phyloP scores from a whole-genome alignment of 2,329 filamentous ascomycete species.

The Amylocarpus encephaloides region DNA sequence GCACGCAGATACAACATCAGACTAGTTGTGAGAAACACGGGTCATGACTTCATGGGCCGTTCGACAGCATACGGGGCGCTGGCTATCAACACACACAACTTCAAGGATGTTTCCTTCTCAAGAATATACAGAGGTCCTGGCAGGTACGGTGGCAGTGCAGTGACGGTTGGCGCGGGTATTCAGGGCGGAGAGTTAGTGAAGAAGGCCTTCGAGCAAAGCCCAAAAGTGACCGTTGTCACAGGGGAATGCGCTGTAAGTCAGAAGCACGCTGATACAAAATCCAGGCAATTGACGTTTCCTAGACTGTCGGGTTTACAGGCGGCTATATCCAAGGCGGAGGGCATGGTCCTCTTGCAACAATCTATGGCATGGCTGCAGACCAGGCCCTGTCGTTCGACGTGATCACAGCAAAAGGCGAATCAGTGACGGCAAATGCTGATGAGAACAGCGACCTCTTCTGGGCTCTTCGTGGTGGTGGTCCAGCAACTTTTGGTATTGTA shows the following conservation, averaged over 20 bases:
- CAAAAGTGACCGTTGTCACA: slow-evolving; percentile 1
- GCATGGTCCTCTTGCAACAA: slow-evolving; percentile 46
- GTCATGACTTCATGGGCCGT: slow-evolving; percentile 40
- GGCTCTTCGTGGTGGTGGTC: slow-evolving; percentile 28
- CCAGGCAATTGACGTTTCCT: slow-evolving; percentile 35
- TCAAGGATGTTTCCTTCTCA: slow-evolving; percentile 37
- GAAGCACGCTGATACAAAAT: slow-evolving; percentile 31
- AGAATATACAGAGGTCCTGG: slow-evolving; percentile 26
- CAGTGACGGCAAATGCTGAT: slow-evolving; percentile 34
- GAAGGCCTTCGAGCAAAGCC: slow-evolving; percentile 30
- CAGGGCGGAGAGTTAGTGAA: slow-evolving; percentile 38
- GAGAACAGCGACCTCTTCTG: slow-evolving; percentile 44
- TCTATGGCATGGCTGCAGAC: slow-evolving; percentile 52
- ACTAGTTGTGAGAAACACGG: slow-evolving; percentile 36
- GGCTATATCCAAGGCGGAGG: slow-evolving; percentile 57
- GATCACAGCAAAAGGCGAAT: slow-evolving; percentile 13
- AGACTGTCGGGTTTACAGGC: slow-evolving; percentile 34
- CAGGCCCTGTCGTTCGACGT: slow-evolving; percentile 37
- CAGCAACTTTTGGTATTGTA: slow-evolving; percentile 52
- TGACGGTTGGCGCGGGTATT: slow-evolving; percentile 35
- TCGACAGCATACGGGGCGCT: slow-evolving; percentile 40
- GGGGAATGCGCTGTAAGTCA: slow-evolving; percentile 7
- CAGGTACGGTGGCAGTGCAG: slow-evolving; percentile 31
- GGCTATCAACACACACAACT: slow-evolving; percentile 41
- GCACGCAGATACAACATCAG: slow-evolving; percentile 28